Evolutionary conservation across 169 alveolate species (phyloP), one percentile per base, ranked within the genome.

Genomic region (Plasmodium vivax): DNA sequence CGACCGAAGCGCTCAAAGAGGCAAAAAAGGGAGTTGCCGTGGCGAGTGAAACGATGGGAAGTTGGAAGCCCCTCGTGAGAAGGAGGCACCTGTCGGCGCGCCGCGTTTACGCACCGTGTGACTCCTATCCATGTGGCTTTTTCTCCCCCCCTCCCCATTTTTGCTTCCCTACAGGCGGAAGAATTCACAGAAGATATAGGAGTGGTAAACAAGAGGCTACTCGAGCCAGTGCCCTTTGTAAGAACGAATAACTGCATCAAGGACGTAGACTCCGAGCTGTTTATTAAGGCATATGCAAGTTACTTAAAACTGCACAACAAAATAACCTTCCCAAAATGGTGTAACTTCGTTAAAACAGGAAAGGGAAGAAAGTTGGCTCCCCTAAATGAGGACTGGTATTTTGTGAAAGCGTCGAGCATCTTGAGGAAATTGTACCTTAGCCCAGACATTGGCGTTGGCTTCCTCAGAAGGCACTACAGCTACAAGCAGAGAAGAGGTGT

Each of bases 241-340:
- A 92, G 97, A 38, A 88, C 96, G 91, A 96, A 96, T 82, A 95
- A 95, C 41, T 94, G 97, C 16, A 98, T 99, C 73, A 99, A 99
- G 98, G 99, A 99, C 96, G 99, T 99, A 72, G 97, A 98, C 82
- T 98, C 99, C 27, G 98, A 98, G 79, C 97, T 97, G 72, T 98
- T 99, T 96, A 98, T 99, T 93, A 96, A 95, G 77, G 98, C 97
- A 41, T 99, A 98, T 96, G 99, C 99, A 34, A 98, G 97, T 87
- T 98, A 98, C 95, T 97, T 99, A 92, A 99, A 98, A 97, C 97
- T 98, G 95, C 97, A 98, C 82, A 99, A 98, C 93, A 98, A 98
- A 96, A 96, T 99, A 93, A 98, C 97, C 87, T 96, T 98, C 87
- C 99, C 99, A 45, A 98, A 98, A 94, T 98, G 99, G 99, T 97